Evolutionary conservation across 2,329 filamentous ascomycete species (phyloP).

Genomic region (Diaporthe citri): DNA sequence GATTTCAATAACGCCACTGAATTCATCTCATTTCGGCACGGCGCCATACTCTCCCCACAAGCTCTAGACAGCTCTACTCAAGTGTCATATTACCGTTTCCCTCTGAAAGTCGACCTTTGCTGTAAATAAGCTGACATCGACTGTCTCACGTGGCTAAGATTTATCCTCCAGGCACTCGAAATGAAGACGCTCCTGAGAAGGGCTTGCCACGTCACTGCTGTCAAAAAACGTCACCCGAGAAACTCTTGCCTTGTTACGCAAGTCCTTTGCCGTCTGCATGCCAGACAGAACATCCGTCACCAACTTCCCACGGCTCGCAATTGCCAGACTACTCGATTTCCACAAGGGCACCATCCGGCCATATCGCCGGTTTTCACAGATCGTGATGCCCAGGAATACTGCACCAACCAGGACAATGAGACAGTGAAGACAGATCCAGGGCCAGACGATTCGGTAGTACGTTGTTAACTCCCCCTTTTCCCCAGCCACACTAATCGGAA

Average conservation of each 20-base stretch:
- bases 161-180: neutral
- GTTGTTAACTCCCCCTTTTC: neutral
- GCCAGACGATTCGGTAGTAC: slow-evolving; percentile 30
- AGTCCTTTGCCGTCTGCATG: neutral
- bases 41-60: no score
- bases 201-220: neutral
- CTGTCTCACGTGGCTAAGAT: no score
- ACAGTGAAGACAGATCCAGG: slow-evolving; percentile 34
- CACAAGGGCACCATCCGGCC: neutral
- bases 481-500: neutral
- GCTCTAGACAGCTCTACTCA: no score
- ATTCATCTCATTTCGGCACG: no score
- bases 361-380: neutral
- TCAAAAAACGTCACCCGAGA: neutral
- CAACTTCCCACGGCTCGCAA: neutral
- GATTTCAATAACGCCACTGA: no score
- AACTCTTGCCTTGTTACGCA: neutral
- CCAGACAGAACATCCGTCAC: slow-evolving; percentile 4
- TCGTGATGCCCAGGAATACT: slow-evolving; percentile 9
- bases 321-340: slow-evolving; percentile 19
- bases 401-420: neutral
- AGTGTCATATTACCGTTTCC: no score
- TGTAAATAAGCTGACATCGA: no score
- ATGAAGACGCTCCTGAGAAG: neutral
- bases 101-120: no score